Evolutionary conservation across 352 stramenopile genomes (phyloP), one percentile per base, ranked within the genome.

Genomic region (Pythium utonaiense): DNA sequence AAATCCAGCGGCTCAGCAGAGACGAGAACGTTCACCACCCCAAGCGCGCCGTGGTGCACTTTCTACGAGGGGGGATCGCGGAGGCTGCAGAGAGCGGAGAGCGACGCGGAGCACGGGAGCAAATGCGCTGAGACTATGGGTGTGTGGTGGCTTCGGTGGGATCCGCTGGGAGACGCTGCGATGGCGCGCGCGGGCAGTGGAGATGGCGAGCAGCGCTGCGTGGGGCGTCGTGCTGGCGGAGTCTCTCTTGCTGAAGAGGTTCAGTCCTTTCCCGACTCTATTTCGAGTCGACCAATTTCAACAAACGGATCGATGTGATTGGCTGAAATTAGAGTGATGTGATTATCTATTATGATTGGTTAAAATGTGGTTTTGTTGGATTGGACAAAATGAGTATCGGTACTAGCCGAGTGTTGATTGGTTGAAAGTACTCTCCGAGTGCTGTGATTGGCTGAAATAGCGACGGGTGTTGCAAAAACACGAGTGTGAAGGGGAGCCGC

Each of bases 401-500:
- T 33, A 19, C 10, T 21, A 55, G 28, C 6, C 17, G 13, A 44
- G 17, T 16, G 16, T 44, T 44, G 8, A 33, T 42, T 34, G 9
- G 31, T 24, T 57, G 16, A 47, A 48, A 30, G 13, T n/a, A 48
- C 9, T 30, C 16, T 44, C 13, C 25, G 30, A 13, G 17, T 7
- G 14, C 6, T 33, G 19, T 30, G n/a, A 45, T 56, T 56, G 49
- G 49, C 30, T 56, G 31, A 56, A 49, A 49, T 33, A 33, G 10
- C 5, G 10, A 8, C 1, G 41, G 27, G 30, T 53, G 58, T 42
- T 59, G 58, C 58, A 65, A 65, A 65, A 65, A 65, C 49, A 65
- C 50, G 58, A 65, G 50, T 19, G 25, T 57, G n/a, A 27, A 34
- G 50, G 58, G 49, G 47, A 55, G 28, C n/a, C 28, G 31, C 21